Conservation (phyloP, 2,329 filamentous ascomycete genomes). For the Epichloe uncinata region DNA sequence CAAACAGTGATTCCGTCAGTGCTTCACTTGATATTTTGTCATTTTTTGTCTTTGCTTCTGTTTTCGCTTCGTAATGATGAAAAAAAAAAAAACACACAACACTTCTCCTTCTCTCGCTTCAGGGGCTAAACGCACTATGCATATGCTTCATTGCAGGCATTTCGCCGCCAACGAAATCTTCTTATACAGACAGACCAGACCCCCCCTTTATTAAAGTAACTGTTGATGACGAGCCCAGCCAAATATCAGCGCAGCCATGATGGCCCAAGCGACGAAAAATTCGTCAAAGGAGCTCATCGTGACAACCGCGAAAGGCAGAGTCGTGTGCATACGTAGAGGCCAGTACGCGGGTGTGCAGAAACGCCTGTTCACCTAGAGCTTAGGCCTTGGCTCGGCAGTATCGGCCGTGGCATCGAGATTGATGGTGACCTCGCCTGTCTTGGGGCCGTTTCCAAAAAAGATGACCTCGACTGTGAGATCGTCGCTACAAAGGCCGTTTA, state of each 20-base stretch:
- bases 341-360: not conserved
- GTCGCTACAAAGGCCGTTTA: slow-evolving; percentile 41
- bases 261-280: not conserved
- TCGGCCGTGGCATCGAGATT: slow-evolving; percentile 75
- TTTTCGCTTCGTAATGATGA: not conserved
- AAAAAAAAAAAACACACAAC: not conserved
- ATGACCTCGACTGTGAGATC: slow-evolving; percentile 96
- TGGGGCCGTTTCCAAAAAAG: slow-evolving; percentile 86
- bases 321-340: not conserved
- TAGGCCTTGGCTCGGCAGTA: slow-evolving; percentile 23
- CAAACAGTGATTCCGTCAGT: not conserved
- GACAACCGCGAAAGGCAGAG: not conserved
- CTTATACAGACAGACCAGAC: not conserved
- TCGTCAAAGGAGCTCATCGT: not conserved
- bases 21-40: not conserved
- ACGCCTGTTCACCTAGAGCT: slow-evolving; percentile 19
- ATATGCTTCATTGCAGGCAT: not conserved
- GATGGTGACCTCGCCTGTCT: slow-evolving; percentile 63
- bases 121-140: not conserved
- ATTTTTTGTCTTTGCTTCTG: not conserved
- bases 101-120: not conserved
- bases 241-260: not conserved
- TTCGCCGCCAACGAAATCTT: not conserved
- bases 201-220: not conserved
- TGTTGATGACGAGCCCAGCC: not conserved